Evolutionary conservation across 345 rosid species (phyloP).

Genomic region (Gossypium sturtianum): DNA sequence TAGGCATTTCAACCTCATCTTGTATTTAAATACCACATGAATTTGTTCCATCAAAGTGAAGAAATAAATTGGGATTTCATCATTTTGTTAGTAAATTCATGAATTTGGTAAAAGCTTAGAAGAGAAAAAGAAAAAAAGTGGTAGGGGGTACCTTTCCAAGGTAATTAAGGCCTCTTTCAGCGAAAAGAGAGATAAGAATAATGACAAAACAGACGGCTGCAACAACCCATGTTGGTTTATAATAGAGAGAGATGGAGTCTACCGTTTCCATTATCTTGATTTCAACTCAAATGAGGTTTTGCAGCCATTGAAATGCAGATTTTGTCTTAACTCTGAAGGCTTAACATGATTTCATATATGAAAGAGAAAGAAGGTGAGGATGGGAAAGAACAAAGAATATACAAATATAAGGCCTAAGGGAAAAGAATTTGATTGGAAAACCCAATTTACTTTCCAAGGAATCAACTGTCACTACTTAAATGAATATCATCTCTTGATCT

Average conservation of each 20-base stretch:
- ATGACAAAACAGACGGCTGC: conserved; percentile 74
- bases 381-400: not conserved
- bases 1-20: not conserved
- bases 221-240: conserved; percentile 82
- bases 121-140: not conserved
- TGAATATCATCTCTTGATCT: not conserved
- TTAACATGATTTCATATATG: not conserved
- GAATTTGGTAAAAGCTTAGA: not conserved
- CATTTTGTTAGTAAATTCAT: not conserved
- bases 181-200: conserved; percentile 58
- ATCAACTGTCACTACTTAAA: not conserved
- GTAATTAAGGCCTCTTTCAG: conserved; percentile 66
- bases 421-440: conserved; percentile 5
- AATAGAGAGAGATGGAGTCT: conserved; percentile 45
- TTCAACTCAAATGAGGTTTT: not conserved
- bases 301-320: not conserved
- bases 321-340: not conserved
- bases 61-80: not conserved
- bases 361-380: not conserved
- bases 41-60: not conserved
- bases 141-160: conserved; percentile 61
- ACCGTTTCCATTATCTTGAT: conserved; percentile 14
- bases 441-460: not conserved
- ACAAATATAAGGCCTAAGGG: not conserved
- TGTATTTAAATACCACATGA: not conserved